Conservation (phyloP, 2,329 filamentous ascomycete genomes). For the Drechslerella coelobrocha region DNA sequence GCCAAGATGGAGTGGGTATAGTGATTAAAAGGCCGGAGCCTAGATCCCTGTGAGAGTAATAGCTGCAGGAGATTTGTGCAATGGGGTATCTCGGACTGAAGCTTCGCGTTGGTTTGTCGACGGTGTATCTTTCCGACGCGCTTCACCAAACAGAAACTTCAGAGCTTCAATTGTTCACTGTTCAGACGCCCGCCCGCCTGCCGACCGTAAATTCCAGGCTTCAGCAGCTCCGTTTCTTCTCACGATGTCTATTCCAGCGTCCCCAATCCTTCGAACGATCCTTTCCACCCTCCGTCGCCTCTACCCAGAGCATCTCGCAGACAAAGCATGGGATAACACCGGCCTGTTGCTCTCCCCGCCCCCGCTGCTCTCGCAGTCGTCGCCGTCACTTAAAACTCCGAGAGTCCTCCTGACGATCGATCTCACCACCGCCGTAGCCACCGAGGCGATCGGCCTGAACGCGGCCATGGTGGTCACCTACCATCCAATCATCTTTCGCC, state of each 20-base stretch:
- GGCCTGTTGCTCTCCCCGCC: slow-evolving; percentile 74
- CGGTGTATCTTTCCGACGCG: too few relatives aligned
- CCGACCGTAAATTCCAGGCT: too few relatives aligned
- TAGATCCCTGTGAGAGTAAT: too few relatives aligned
- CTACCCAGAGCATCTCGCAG: slow-evolving; percentile 87
- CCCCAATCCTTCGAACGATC: slow-evolving; percentile 45
- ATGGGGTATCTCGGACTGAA: too few relatives aligned
- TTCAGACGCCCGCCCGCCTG: too few relatives aligned
- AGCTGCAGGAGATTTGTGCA: too few relatives aligned
- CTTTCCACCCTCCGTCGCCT: slow-evolving; percentile 32
- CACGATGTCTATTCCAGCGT: slow-evolving; percentile 22
- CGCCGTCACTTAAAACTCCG: slow-evolving; percentile 62
- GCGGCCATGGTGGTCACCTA: slow-evolving; percentile 87
- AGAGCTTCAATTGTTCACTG: too few relatives aligned
- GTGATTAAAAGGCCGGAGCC: too few relatives aligned
- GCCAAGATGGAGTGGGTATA: too few relatives aligned
- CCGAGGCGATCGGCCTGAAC: slow-evolving; percentile 81
- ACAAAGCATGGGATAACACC: slow-evolving; percentile 95
- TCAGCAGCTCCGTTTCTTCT: neutral
- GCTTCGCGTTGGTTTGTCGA: too few relatives aligned
- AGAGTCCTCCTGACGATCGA: slow-evolving; percentile 83
- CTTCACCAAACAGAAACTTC: too few relatives aligned
- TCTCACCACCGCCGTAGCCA: slow-evolving; percentile 83
- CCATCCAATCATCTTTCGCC: slow-evolving; percentile 96
- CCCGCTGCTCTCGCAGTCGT: slow-evolving; percentile 7